phyloP scores from a whole-genome alignment of 1,139 yeast species.

The Meyerozyma carpophila region DNA sequence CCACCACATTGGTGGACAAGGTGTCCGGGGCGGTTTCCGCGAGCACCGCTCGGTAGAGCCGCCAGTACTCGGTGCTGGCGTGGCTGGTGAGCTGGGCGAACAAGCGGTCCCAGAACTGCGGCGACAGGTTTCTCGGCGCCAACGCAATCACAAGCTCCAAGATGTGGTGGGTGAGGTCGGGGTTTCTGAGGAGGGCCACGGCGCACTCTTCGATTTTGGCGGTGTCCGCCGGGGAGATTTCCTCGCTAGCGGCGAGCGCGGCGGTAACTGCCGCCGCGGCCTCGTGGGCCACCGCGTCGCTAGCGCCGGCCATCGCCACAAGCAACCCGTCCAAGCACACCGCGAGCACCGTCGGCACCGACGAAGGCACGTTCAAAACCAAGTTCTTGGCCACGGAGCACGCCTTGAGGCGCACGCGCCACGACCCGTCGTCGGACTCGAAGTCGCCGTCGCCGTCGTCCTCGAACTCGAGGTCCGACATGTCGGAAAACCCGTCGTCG shows the following conservation, averaged over 20 bases:
- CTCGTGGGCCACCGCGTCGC: conserved; percentile 35
- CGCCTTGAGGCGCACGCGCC: conserved; percentile 63
- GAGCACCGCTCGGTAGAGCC: not conserved
- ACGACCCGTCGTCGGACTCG: conserved; percentile 48
- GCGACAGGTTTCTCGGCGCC: conserved; percentile 3
- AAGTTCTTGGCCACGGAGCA: conserved; percentile 40
- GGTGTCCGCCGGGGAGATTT: no score
- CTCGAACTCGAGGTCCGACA: conserved; percentile 30
- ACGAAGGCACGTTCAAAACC: conserved; percentile 27
- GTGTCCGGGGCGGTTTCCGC: not conserved
- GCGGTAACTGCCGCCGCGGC: conserved; percentile 16
- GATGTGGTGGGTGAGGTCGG: not conserved
- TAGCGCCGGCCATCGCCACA: conserved; percentile 31
- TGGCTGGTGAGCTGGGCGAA: conserved; percentile 10
- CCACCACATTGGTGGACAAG: not conserved
- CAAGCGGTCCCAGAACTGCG: conserved; percentile 11
- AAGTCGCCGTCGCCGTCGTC: conserved; percentile 26
- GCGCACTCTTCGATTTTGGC: not conserved
- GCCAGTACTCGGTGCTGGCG: conserved; percentile 5
- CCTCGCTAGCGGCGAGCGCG: not conserved
- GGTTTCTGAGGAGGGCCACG: not conserved
- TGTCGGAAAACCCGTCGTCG: conserved; percentile 22
- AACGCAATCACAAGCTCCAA: not conserved
- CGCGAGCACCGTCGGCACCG: conserved; percentile 6
- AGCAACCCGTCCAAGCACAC: conserved; percentile 4